Base-by-base conservation (phyloP, 2,329 filamentous ascomycete genomes). In the Colletotrichum somersetense region DNA sequence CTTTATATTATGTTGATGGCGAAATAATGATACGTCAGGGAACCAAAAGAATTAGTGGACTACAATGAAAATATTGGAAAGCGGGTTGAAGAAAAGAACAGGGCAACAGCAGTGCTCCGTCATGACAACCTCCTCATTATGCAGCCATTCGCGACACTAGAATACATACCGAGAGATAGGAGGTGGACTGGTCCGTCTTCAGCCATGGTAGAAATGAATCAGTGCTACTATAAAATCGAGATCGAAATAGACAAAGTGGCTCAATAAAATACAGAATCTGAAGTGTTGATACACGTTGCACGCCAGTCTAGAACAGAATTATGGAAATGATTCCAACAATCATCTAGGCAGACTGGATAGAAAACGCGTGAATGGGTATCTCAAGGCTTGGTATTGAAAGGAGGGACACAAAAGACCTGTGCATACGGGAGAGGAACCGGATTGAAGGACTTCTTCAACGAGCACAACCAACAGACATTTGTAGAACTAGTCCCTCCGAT, bases 151-250 rank as follows among this genome's bases (percentile, higher is more conserved):
- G 5, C 20, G 55, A 18, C 11, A 11, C 12, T n/a, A 8, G 30
- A 4, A 38, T 18, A 59, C 71, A 23, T 62, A 67, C 67, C 73
- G 14, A 75, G 68, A 2, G 65, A 69, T 20, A 75, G 65, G 1
- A 74, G 48, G 44, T 73, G 72, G n/a, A 74, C 33, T 5, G 66
- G 72, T 6, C 64, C 73, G 48, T 69, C 42, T 10, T 35, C 44
- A 7, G 30, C 42, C 53, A 62, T 67, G 18, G 38, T 20, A 23
- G 14, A 23, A 23, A 44, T 1, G 20, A 14, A 18, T 26, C 1
- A 2, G n/a, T 40, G n/a, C 8, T 16, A 16, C 7, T 23, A n/a
- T 2, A 18, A n/a, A 42, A 12, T 8, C 14, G 35, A 42, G 7
- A 42, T 42, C 5, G 3, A 42, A 58, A 12, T 40, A 3, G 10